Base-by-base conservation (phyloP, 106 monocot species). In the Posidonia australis region DNA sequence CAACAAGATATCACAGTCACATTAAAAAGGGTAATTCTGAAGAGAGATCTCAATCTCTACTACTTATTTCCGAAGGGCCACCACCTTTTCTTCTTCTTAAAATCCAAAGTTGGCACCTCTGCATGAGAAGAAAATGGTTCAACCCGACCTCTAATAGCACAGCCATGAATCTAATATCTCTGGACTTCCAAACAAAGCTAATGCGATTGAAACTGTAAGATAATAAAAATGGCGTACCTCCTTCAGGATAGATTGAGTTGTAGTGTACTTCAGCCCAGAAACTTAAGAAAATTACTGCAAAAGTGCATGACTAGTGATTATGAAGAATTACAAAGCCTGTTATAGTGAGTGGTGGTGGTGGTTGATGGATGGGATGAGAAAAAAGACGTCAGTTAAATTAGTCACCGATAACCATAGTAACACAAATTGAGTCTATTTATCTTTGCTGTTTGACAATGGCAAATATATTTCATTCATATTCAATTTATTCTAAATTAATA, bases 201-300 rank as follows among this genome's bases (percentile, higher is more conserved):
- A 17, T 16, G 54, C 1, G 7, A 22, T 19, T 17, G 21, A 16
- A 66, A 55, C 32, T 58, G 25, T 44, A 20, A 26, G 31, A 44
- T 9, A 7, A 24, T 32, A 22, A 17, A 19, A 54, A 5, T 22
- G 36, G 17, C 14, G 75, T 72, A 87, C 87, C 87, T 68, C 76
- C 80, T 67, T 87, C 75, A 22, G 87, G 87, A 75, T 87, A 87
- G 16, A 87, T 87, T 0, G 87, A 87, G 69, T 87, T 87, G 70
- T 87, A 87, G 62, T 87, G 87, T 59, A 87, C 87, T 72, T 87
- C 87, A 29, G 87, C 80, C 87, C 87, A 87, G 66, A 87, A 87
- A 67, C 87, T 87, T 70, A 87, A 78, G 53, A 74, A 80, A 48
- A 87, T 83, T 42, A 87, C 87, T 87, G 72, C 60, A 24, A 72